Conservation (phyloP, 106 monocot species). For the Vanilla planifolia region DNA sequence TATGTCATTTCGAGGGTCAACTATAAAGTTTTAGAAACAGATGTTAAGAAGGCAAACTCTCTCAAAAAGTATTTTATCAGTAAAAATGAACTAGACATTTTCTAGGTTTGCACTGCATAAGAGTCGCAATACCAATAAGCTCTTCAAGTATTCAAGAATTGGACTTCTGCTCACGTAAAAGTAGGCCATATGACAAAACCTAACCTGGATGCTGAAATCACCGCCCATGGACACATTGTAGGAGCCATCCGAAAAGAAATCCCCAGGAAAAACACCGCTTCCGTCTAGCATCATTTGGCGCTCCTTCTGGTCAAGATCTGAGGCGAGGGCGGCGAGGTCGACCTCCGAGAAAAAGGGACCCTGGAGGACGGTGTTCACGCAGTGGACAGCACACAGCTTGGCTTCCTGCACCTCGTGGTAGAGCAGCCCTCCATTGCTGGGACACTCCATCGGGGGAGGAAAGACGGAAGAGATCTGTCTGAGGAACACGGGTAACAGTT, state of each 20-base stretch:
- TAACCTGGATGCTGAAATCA: constrained; percentile 95
- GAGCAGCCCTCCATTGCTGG: constrained; percentile 79
- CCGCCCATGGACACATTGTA: constrained; percentile 88
- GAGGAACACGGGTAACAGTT: no score
- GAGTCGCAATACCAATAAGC: not conserved
- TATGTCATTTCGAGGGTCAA: no score
- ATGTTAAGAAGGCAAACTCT: no score
- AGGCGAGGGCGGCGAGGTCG: constrained; percentile 79
- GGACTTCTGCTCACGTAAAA: not conserved
- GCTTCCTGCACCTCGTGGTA: constrained; percentile 97
- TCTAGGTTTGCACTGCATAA: no score
- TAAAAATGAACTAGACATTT: no score
- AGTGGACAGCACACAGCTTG: constrained; percentile 96
- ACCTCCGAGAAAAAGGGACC: constrained; percentile 94
- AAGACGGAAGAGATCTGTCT: no score
- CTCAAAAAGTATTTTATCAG: no score
- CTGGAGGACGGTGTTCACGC: constrained; percentile 87
- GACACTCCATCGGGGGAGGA: constrained; percentile 15
- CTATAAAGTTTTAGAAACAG: no score
- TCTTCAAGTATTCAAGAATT: not conserved
- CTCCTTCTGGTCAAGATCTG: constrained; percentile 79
- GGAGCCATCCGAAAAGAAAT: constrained; percentile 67
- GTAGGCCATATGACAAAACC: not conserved
- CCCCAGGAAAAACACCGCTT: constrained; percentile 16
- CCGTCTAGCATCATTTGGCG: constrained; percentile 44